These are phyloP conservation scores for Cymodocea nodosa DNA, from an alignment of 116 monocot genomes.

Conservation along the genomic window DNA sequence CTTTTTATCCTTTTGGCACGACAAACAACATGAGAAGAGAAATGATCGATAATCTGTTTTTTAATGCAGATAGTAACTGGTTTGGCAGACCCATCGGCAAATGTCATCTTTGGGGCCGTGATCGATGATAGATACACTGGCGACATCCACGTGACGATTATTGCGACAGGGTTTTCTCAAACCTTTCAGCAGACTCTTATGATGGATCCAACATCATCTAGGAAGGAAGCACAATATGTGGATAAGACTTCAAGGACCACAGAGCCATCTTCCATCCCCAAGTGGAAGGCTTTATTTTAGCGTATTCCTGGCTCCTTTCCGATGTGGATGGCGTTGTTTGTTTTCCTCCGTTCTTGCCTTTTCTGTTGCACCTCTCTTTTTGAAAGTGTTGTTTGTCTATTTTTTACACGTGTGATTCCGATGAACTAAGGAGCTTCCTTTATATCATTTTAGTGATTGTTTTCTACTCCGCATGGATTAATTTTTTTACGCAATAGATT, in stretches of 20 bases:
- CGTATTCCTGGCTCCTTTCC: neutral
- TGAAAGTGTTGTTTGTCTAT: neutral
- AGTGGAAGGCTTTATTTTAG: slow-evolving; percentile 11
- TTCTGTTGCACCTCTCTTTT: neutral
- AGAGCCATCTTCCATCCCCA: slow-evolving; percentile 3
- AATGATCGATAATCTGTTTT: no score
- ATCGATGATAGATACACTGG: slow-evolving; percentile 87
- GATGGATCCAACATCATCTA: slow-evolving; percentile 54
- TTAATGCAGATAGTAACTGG: slow-evolving; percentile 72
- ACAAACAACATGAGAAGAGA: no score
- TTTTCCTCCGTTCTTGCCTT: neutral
- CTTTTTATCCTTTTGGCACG: no score
- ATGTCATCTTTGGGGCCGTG: slow-evolving; percentile 95
- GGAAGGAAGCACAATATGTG: neutral
- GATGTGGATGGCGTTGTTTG: neutral
- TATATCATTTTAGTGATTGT: no score
- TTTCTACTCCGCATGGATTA: no score
- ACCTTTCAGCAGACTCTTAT: slow-evolving; percentile 76
- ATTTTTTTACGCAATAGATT: no score
- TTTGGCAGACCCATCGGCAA: slow-evolving; percentile 81
- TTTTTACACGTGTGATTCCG: neutral
- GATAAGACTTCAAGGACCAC: neutral
- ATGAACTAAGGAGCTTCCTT: neutral
- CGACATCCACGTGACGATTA: slow-evolving; percentile 88
- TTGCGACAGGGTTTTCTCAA: slow-evolving; percentile 86